A percentile compares a stretch with the other conserved stretches of the same genome.
Evolutionary conservation across 192 early-diverging fungal species (phyloP).

Genomic region (Piromyces finnis): DNA sequence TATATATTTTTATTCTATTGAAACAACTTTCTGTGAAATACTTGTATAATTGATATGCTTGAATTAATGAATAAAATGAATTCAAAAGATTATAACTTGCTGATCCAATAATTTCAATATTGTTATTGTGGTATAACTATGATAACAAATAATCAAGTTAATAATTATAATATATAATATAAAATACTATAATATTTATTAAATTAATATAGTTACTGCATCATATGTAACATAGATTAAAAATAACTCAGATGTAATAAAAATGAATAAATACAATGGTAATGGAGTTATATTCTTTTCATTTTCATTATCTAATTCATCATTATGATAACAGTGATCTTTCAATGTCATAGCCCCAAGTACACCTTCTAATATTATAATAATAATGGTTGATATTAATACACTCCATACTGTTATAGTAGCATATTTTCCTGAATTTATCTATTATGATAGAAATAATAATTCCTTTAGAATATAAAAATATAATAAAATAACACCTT

Average conservation of each 20-base stretch:
- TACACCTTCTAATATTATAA: not conserved
- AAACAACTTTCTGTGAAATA: not conserved
- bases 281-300: not conserved
- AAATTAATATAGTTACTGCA: not conserved
- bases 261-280: not conserved
- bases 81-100: not conserved
- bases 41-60: not conserved
- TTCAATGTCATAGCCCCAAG: not conserved
- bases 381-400: not conserved
- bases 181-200: too few species aligned
- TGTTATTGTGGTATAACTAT: not conserved
- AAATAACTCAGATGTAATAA: not conserved
- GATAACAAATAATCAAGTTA: too few species aligned
- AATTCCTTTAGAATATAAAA: too few species aligned
- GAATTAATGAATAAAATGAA: not conserved
- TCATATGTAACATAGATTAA: not conserved
- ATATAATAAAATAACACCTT: too few species aligned
- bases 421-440: not conserved
- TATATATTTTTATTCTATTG: not conserved
- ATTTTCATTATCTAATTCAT: not conserved
- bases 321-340: not conserved
- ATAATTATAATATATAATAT: too few species aligned
- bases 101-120: not conserved
- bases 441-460: not conserved
- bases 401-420: not conserved